A percentile compares a stretch with the other conserved stretches of the same genome.
Conservation (phyloP, 192 early-diverging fungal species). For the Diversispora epigaea region DNA sequence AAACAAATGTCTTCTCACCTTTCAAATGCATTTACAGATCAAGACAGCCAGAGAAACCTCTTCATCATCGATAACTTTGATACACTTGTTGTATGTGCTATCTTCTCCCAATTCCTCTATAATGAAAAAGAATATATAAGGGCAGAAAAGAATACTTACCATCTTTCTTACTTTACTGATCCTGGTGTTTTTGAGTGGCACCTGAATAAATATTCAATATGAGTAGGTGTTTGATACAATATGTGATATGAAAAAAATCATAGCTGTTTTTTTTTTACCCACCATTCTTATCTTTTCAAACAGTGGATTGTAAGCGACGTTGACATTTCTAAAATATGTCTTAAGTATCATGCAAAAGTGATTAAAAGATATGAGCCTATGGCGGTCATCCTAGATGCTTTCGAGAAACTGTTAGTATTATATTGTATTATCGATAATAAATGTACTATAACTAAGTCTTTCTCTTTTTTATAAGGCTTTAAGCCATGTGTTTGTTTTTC, state of each 20-base stretch:
- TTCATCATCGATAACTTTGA: neutral
- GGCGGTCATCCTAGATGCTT: neutral
- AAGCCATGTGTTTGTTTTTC: constrained; percentile 31
- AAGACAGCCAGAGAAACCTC: neutral
- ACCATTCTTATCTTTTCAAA: constrained; percentile 9
- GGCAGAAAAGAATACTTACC: neutral
- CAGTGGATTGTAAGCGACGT: constrained; percentile 16
- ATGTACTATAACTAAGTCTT: constrained; percentile 13
- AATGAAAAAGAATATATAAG: neutral
- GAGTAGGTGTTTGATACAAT: constrained; percentile 23
- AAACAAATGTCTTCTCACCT: constrained; percentile 5
- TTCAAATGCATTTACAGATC: neutral
- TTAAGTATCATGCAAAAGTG: neutral
- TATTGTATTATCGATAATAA: constrained; percentile 19
- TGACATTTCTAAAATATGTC: constrained; percentile 23
- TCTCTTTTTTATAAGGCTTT: constrained; percentile 18
- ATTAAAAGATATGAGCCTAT: constrained; percentile 18
- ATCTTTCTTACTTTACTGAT: constrained; percentile 19
- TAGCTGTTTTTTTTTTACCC: constrained; percentile 7
- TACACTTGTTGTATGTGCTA: neutral
- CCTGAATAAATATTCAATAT: constrained; percentile 7
- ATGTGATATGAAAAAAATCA: constrained; percentile 1
- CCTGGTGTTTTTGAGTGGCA: constrained; percentile 12
- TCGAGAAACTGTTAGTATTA: constrained; percentile 12
- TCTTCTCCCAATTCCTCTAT: neutral